A percentile compares a stretch with the other conserved stretches of the same genome.
Evolutionary conservation across 2,329 filamentous ascomycete genomes (phyloP).

Genomic region (Colletotrichum lupini): DNA sequence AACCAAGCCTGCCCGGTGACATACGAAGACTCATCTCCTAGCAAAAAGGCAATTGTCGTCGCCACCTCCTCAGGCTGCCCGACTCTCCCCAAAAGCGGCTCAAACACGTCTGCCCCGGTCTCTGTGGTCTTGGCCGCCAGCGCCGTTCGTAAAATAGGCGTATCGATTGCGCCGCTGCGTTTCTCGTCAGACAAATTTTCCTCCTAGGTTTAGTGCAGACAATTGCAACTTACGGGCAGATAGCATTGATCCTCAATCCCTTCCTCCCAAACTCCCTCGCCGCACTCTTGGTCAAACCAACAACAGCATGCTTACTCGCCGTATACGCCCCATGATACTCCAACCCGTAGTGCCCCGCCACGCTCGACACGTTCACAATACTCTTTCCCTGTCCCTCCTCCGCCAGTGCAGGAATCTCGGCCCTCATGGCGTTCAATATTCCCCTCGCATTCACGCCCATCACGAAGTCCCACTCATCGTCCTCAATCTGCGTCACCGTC

Average conservation of each 20-base stretch:
- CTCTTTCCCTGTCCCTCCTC: slow-evolving; percentile 45
- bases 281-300: slow-evolving; percentile 44
- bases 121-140: slow-evolving; percentile 15
- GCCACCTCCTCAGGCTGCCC: slow-evolving; percentile 44
- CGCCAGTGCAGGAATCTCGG: slow-evolving; percentile 55
- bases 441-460: slow-evolving; percentile 58
- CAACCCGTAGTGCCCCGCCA: slow-evolving; percentile 51
- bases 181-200: neutral
- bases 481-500: slow-evolving; percentile 42
- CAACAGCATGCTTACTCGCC: slow-evolving; percentile 45
- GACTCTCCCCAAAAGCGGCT: slow-evolving; percentile 36
- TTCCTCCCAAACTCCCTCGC: slow-evolving; percentile 42
- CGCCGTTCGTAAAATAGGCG: slow-evolving; percentile 23
- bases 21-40: slow-evolving; percentile 41
- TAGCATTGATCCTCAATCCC: slow-evolving; percentile 41
- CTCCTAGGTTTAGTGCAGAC: neutral
- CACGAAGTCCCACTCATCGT: slow-evolving; percentile 54
- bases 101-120: neutral
- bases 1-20: slow-evolving; percentile 41
- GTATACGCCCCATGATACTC: slow-evolving; percentile 43
- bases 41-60: slow-evolving; percentile 41
- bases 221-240: slow-evolving; percentile 40
- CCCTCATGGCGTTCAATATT: slow-evolving; percentile 61
- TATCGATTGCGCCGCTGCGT: slow-evolving; percentile 28
- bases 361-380: slow-evolving; percentile 58